A percentile compares a stretch with the other conserved stretches of the same genome.
phyloP scores from a whole-genome alignment of 2,329 filamentous ascomycete genomes.

The Penicillium sp. region DNA sequence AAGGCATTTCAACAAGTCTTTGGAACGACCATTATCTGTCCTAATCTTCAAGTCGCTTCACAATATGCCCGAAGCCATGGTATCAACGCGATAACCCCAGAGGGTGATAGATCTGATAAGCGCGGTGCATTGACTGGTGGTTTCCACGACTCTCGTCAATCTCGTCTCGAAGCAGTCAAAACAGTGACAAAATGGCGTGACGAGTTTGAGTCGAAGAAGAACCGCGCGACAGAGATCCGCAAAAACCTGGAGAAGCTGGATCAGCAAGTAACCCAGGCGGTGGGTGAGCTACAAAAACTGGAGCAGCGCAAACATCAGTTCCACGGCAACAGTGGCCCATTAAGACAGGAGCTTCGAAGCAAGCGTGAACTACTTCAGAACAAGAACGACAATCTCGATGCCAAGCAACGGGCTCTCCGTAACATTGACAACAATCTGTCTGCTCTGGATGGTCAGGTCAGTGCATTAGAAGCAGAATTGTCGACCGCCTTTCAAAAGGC shows the following conservation, averaged over 20 bases:
- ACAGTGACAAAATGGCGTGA: conserved; percentile 70
- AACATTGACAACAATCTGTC: conserved; percentile 72
- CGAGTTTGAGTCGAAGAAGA: conserved; percentile 65
- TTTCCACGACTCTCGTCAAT: conserved; percentile 81
- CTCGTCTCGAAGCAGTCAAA: conserved; percentile 79
- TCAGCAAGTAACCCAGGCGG: conserved; percentile 83
- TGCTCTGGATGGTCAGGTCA: conserved; percentile 69
- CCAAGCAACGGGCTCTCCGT: conserved; percentile 61
- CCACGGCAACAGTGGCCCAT: conserved; percentile 75
- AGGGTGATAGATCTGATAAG: conserved; percentile 92
- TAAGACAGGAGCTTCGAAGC: conserved; percentile 70
- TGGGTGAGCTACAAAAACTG: conserved; percentile 76
- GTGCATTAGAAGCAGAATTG: conserved; percentile 74
- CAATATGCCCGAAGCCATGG: conserved; percentile 91
- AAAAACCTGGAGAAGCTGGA: conserved; percentile 72
- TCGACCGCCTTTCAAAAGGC: conserved; percentile 88
- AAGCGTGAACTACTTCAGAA: conserved; percentile 73
- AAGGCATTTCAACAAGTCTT: conserved; percentile 93
- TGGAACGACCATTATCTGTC: conserved; percentile 90
- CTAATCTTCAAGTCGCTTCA: conserved; percentile 78
- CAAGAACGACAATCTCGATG: conserved; percentile 68
- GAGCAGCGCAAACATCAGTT: conserved; percentile 74
- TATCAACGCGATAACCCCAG: conserved; percentile 87
- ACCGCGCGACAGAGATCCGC: conserved; percentile 62
- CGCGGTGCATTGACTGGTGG: conserved; percentile 93